Conservation (phyloP, 192 early-diverging fungal genomes). For the Mortierella hygrophila region DNA sequence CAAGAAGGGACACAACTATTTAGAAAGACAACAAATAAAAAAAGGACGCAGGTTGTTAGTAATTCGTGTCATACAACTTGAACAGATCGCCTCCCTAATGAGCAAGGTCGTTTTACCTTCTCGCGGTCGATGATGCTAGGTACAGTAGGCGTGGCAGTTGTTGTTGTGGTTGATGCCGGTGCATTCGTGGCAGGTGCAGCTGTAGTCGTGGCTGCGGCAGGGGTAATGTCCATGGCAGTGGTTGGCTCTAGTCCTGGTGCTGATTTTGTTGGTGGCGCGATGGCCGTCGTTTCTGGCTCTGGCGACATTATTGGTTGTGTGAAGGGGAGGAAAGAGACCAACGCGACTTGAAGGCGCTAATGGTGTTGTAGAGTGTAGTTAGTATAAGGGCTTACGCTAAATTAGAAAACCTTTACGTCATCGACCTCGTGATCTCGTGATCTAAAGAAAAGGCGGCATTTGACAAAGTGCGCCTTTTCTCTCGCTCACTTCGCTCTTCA, state of each 20-base stretch:
- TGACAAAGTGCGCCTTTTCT: background rate
- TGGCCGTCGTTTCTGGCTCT: background rate
- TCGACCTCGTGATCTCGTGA: background rate
- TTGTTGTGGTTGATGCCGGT: slow-evolving; percentile 23
- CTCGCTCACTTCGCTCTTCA: too few relatives aligned
- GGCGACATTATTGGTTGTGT: background rate
- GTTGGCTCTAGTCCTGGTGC: background rate
- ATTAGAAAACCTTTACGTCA: background rate
- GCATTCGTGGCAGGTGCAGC: background rate
- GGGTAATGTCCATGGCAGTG: background rate
- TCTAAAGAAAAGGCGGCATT: background rate
- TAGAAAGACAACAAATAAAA: background rate
- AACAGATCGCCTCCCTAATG: background rate
- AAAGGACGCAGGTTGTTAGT: background rate
- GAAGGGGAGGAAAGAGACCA: background rate
- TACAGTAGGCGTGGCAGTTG: background rate
- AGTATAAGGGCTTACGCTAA: too few relatives aligned
- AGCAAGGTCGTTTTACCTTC: background rate
- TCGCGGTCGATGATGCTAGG: slow-evolving; percentile 5
- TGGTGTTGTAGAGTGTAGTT: too few relatives aligned
- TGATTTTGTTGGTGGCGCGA: background rate
- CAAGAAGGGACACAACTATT: slow-evolving; percentile 45
- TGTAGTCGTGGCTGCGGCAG: background rate
- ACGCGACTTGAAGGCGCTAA: background rate
- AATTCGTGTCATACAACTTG: background rate